Base-by-base conservation (phyloP, 306 rosid genomes). In the Cucumis cinereus region DNA sequence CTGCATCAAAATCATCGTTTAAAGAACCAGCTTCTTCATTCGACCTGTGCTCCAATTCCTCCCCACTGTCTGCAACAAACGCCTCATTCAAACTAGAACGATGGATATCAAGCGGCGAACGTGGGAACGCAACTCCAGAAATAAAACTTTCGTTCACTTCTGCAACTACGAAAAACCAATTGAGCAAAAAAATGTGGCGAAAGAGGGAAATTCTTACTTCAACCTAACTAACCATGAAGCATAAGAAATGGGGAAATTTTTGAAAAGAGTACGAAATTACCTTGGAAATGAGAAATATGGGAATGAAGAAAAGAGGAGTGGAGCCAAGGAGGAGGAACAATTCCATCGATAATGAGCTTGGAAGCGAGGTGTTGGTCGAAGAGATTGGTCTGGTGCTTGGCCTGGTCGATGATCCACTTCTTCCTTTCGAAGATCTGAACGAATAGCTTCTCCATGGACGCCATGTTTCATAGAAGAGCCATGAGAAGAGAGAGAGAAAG, bases 281-380 rank as follows among this genome's bases (percentile, higher is more conserved):
- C 91, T 52, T 72, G 63, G 52, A 85, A 80, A 73, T 83, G 83
- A 7, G 86, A 86, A 76, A 83, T 13, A 22, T 69, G 79, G 41
- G 86, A 49, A 60, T 78, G 84, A 79, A 66, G 81, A 35, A 77
- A 33, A 68, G 87, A 52, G 70, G 78, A 78, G 79, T 79, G 61
- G 11, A 95, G 88, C 96, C 97, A 95, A 2, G 89, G 84, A 10
- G 98, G 97, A 82, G 97, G 99, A 56, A 40, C 54, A 28, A 92
- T 84, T 81, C 98, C 99, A 54, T 86, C 87, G 77, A 95, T 83
- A 11, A 90, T 78, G 90, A 90, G 91, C 87, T 92, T 88, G 58
- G 96, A 83, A 9, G 83, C 86, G 64, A 90, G 91, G 78, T 88
- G 89, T 1, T 88, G 87, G 76, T 92, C 98, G 83, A 90, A 92